Percentiles rank a stretch among this genome's conserved stretches.
These are phyloP conservation scores for Xylaria castorea DNA, from an alignment of 495 filamentous ascomycete species.

Conservation along the genomic window DNA sequence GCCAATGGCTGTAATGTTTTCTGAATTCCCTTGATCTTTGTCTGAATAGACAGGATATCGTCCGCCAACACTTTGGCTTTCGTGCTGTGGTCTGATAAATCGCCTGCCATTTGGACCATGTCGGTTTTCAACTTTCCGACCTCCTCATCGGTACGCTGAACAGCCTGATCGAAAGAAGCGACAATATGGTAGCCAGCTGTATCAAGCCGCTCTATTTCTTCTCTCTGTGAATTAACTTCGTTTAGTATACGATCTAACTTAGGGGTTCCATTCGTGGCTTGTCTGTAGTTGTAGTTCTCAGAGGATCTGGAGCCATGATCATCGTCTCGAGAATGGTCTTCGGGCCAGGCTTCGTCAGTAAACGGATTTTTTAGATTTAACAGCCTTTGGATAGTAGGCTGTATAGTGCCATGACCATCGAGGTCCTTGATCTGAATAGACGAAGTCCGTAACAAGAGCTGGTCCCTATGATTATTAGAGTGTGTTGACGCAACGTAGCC, in stretches of 20 bases:
- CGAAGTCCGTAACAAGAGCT: conserved; percentile 35
- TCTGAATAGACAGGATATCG: conserved; percentile 34
- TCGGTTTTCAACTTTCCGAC: conserved; percentile 34
- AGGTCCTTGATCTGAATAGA: conserved; percentile 31
- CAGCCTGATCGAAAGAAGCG: conserved; percentile 40
- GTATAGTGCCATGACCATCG: conserved; percentile 16
- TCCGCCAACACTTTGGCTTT: conserved; percentile 23
- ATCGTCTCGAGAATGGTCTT: neutral
- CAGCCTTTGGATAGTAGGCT: conserved; percentile 40
- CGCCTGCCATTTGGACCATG: conserved; percentile 27
- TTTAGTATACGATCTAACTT: neutral
- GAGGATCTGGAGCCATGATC: neutral
- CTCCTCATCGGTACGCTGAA: conserved; percentile 37
- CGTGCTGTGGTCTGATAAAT: conserved; percentile 17
- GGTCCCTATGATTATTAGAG: conserved; percentile 34
- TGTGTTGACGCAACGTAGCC: neutral
- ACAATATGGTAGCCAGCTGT: conserved; percentile 43
- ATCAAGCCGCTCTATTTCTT: conserved; percentile 44
- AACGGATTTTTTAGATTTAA: conserved; percentile 38
- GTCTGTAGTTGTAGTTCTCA: neutral
- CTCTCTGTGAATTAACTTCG: conserved; percentile 41
- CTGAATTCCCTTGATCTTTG: conserved; percentile 31
- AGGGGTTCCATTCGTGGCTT: neutral
- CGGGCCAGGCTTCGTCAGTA: conserved; percentile 11
- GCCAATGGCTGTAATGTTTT: conserved; percentile 26